phyloP scores from a whole-genome alignment of 2,329 filamentous ascomycete genomes.

The Nemania bipapillata region DNA sequence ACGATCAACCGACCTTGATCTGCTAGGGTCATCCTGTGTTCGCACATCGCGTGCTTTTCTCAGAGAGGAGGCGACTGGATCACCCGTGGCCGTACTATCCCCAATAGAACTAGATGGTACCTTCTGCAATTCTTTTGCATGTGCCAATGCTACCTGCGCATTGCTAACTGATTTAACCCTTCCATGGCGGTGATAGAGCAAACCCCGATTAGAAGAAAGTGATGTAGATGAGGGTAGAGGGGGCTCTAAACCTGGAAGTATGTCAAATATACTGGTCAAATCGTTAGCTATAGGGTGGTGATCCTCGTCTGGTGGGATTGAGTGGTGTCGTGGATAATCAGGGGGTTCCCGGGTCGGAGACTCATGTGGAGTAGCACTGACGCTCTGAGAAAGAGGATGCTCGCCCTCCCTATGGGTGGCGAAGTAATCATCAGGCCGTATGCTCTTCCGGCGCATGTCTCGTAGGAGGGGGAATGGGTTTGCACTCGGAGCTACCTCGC shows the following conservation, averaged over 20 bases:
- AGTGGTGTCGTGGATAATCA: constrained; percentile 53
- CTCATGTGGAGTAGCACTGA: constrained; percentile 74
- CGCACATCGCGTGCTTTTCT: constrained; percentile 57
- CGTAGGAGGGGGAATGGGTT: constrained; percentile 65
- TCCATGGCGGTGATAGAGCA: constrained; percentile 56
- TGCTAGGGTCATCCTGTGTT: constrained; percentile 59
- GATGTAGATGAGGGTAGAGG: constrained; percentile 49
- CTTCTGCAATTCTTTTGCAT: constrained; percentile 51
- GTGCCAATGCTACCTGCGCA: constrained; percentile 58
- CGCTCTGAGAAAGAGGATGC: constrained; percentile 79
- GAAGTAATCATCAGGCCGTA: constrained; percentile 67
- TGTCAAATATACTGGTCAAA: constrained; percentile 53
- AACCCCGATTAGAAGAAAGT: constrained; percentile 46
- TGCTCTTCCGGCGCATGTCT: constrained; percentile 64
- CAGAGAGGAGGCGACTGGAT: constrained; percentile 59
- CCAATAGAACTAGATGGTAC: constrained; percentile 55
- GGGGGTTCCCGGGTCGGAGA: constrained; percentile 50
- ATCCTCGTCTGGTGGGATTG: constrained; percentile 55
- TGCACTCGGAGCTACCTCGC: constrained; percentile 61
- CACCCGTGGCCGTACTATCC: constrained; percentile 50
- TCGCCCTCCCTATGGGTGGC: constrained; percentile 63
- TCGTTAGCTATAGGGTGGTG: constrained; percentile 51
- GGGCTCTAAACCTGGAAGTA: constrained; percentile 50
- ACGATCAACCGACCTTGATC: constrained; percentile 73
- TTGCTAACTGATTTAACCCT: constrained; percentile 60